phyloP scores from a whole-genome alignment of 225 moss, liverwort and hornwort species.

The Ulota crispa region DNA sequence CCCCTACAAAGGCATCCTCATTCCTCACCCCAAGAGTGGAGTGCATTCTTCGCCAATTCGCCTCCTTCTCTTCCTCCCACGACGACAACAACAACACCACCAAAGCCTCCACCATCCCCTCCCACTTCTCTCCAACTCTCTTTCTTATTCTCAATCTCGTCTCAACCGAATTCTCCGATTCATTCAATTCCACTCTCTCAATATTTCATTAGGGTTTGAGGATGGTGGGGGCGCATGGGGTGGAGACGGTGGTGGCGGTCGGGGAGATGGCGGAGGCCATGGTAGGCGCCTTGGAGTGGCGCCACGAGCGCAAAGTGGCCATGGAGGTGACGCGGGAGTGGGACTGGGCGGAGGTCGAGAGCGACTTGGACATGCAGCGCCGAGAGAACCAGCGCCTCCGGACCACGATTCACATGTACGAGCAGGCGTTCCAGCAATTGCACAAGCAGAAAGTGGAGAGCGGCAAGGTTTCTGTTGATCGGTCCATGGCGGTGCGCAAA shows the following conservation, averaged over 20 bases:
- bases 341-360: slow-evolving; percentile 68
- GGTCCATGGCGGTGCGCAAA: slow-evolving; percentile 34
- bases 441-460: slow-evolving; percentile 48
- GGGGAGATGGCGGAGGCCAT: slow-evolving; percentile 90
- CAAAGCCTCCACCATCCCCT: background rate
- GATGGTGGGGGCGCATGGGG: slow-evolving; percentile 56
- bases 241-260: slow-evolving; percentile 81
- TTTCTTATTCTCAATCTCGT: background rate
- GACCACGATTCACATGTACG: slow-evolving; percentile 68
- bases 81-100: background rate
- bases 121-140: background rate
- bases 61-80: background rate
- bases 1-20: background rate
- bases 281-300: slow-evolving; percentile 77
- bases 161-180: background rate
- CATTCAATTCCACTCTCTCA: background rate
- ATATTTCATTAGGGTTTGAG: background rate
- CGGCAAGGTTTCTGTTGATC: slow-evolving; percentile 45
- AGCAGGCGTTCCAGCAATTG: slow-evolving; percentile 56
- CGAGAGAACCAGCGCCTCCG: slow-evolving; percentile 67
- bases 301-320: slow-evolving; percentile 58
- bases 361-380: slow-evolving; percentile 66
- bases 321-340: slow-evolving; percentile 56
- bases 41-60: background rate
- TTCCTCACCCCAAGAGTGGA: background rate